phyloP scores from a whole-genome alignment of 495 filamentous ascomycete species.

The Hypoxylon trugodes region DNA sequence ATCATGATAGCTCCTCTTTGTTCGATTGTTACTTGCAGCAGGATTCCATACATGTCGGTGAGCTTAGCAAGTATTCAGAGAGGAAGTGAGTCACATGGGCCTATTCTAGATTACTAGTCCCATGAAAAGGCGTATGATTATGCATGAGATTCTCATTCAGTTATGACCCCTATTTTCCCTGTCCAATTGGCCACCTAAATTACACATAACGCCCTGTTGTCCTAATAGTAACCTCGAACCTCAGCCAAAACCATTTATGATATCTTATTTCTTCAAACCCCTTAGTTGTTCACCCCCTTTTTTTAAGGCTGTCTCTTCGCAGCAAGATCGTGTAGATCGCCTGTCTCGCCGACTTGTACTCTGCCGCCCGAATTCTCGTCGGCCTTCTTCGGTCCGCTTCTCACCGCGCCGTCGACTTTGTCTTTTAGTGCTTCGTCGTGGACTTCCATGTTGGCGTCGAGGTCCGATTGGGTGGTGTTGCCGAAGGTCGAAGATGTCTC shows the following conservation, averaged over 20 bases:
- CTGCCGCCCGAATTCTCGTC: conserved; percentile 36
- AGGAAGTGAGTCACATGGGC: no score
- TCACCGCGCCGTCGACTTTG: conserved; percentile 39
- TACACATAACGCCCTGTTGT: background rate
- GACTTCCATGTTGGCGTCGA: conserved; percentile 21
- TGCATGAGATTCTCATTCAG: no score
- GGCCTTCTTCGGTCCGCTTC: conserved; percentile 36
- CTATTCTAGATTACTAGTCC: no score
- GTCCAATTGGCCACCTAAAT: background rate
- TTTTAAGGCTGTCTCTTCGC: conserved; percentile 29
- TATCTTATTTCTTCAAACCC: background rate
- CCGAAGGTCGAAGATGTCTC: conserved; percentile 24
- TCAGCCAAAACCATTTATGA: background rate
- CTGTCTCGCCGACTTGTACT: conserved; percentile 41
- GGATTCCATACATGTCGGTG: no score
- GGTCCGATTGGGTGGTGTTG: conserved; percentile 26
- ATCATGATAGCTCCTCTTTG: no score
- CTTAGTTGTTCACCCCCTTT: background rate
- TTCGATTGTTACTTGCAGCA: no score
- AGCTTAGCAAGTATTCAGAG: no score
- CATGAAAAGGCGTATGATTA: no score
- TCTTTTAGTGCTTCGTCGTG: conserved; percentile 40
- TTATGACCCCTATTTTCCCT: background rate
- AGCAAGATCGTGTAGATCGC: conserved; percentile 43
- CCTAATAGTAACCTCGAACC: background rate